A percentile compares a stretch with the other conserved stretches of the same genome.
phyloP scores from a whole-genome alignment of 2,329 filamentous ascomycete genomes.

The Diaporthe australafricana region DNA sequence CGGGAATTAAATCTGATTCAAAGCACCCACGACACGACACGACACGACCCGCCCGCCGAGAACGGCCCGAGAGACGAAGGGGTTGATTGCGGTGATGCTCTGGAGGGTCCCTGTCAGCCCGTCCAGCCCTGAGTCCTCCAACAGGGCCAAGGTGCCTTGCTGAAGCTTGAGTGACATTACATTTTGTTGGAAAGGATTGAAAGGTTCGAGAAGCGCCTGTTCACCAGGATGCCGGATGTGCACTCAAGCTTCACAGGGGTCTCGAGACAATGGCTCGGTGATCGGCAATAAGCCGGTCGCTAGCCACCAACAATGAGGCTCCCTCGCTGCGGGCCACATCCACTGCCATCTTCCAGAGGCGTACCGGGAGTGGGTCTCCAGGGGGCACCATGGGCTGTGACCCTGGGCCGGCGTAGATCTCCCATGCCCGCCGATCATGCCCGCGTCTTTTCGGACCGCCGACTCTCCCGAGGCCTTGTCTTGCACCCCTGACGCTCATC shows the following conservation, averaged over 20 bases:
- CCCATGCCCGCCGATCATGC: constrained; percentile 6
- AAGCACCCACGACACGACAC: neutral
- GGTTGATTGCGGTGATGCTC: neutral
- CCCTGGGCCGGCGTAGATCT: constrained; percentile 6
- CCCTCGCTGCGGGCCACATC: constrained; percentile 12
- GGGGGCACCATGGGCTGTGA: neutral
- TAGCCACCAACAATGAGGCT: constrained; percentile 22
- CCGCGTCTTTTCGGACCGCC: constrained; percentile 12
- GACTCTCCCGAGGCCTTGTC: constrained; percentile 22
- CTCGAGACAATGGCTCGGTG: constrained; percentile 8
- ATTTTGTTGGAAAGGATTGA: neutral
- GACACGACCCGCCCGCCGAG: no score
- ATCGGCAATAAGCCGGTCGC: constrained; percentile 18
- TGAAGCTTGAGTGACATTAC: neutral
- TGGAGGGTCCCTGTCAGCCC: neutral
- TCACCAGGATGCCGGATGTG: neutral
- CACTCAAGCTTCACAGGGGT: constrained; percentile 11
- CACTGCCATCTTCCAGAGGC: constrained; percentile 25
- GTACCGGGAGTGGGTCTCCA: neutral
- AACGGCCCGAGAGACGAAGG: no score
- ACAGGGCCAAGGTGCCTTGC: neutral
- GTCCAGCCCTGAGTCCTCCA: neutral
- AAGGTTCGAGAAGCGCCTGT: constrained; percentile 5
- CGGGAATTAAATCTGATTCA: no score
- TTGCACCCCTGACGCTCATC: constrained; percentile 11